Evolutionary conservation across 1,139 yeast genomes (phyloP).

Genomic region (Pichia sp.): DNA sequence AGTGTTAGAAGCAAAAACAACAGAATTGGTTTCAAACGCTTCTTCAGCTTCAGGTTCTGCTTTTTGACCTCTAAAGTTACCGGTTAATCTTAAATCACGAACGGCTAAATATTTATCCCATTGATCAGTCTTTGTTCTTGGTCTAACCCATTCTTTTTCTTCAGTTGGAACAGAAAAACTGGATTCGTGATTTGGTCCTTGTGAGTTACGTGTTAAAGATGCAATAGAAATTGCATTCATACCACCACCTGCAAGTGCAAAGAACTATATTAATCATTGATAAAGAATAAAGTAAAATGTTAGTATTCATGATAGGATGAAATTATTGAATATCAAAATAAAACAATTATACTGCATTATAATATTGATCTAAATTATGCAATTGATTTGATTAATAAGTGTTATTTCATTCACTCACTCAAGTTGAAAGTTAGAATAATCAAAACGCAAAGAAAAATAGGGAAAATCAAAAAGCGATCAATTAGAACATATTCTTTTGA

Average conservation of each 20-base stretch:
- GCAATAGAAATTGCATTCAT: conserved; percentile 32
- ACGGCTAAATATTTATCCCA: conserved; percentile 49
- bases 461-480: too few relatives aligned
- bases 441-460: too few relatives aligned
- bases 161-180: conserved; percentile 23
- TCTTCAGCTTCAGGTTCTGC: conserved; percentile 71
- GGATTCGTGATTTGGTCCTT: conserved; percentile 29
- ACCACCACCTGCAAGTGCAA: conserved; percentile 48
- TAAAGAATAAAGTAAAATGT: conserved; percentile 3
- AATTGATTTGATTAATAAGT: too few relatives aligned
- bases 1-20: conserved; percentile 29
- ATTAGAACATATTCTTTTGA: too few relatives aligned
- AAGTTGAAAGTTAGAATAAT: too few relatives aligned
- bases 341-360: too few relatives aligned
- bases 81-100: conserved; percentile 73
- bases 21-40: conserved; percentile 52
- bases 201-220: conserved; percentile 29
- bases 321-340: too few relatives aligned
- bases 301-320: too few relatives aligned
- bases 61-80: conserved; percentile 63
- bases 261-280: conserved; percentile 29
- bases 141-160: conserved; percentile 32
- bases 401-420: too few relatives aligned
- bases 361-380: too few relatives aligned
- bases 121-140: conserved; percentile 52